These are phyloP conservation scores for Candida lessepsii DNA, from an alignment of 805 yeast species.

Conservation along the genomic window DNA sequence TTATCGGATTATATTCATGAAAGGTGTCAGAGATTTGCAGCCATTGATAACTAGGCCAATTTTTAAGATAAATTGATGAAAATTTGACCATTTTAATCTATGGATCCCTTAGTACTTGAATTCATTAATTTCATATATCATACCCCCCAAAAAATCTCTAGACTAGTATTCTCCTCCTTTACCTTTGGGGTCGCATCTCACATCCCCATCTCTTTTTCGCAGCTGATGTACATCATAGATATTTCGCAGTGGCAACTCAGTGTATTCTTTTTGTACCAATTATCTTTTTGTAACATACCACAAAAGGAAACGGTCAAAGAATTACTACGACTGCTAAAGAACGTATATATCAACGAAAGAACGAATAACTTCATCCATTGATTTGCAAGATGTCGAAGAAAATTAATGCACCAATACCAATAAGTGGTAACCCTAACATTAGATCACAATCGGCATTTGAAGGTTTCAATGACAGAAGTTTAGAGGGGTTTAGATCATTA, in stretches of 20 bases:
- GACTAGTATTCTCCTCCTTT: no score
- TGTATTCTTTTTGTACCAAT: neutral
- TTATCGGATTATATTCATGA: no score
- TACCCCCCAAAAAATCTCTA: no score
- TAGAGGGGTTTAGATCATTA: constrained; percentile 20
- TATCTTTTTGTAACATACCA: no score
- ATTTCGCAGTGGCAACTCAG: neutral
- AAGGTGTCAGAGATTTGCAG: neutral
- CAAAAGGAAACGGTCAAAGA: no score
- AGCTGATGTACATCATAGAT: no score
- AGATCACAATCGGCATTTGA: constrained; percentile 6
- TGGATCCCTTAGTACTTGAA: no score
- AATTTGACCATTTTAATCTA: neutral
- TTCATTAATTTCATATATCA: no score
- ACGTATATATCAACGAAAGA: neutral
- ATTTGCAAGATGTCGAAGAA: neutral
- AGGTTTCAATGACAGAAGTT: neutral
- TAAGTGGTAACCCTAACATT: constrained; percentile 2
- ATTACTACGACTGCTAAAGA: neutral
- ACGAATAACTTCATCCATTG: neutral
- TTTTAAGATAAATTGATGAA: neutral
- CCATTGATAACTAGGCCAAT: neutral
- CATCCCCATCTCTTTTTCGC: no score
- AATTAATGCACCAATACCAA: constrained; percentile 13
- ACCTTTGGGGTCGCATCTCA: constrained; percentile 1